A percentile compares a stretch with the other conserved stretches of the same genome.
Conservation (phyloP, 331 rosid species). For the Saraca asoca region DNA sequence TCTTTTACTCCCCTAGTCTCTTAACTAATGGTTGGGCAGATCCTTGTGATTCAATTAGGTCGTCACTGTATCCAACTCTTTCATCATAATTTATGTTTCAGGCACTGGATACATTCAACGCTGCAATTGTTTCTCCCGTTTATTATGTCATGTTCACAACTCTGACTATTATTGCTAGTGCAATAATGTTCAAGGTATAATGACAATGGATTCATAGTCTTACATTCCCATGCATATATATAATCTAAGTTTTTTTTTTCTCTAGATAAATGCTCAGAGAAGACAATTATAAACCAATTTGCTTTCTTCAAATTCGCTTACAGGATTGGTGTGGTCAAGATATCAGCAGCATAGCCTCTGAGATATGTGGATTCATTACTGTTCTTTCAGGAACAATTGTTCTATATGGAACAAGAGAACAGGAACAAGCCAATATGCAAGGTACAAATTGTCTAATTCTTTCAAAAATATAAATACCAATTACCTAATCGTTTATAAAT, state of each 20-base stretch:
- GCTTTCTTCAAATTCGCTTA: slow-evolving; percentile 27
- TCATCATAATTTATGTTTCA: slow-evolving; percentile 42
- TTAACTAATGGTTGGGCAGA: not conserved
- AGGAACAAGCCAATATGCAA: slow-evolving; percentile 62
- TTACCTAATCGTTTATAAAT: slow-evolving; percentile 7
- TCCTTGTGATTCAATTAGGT: not conserved
- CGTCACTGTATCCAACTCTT: not conserved
- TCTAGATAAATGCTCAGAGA: no score
- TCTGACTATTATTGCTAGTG: slow-evolving; percentile 80
- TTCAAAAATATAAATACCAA: slow-evolving; percentile 15
- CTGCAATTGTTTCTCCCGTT: slow-evolving; percentile 86
- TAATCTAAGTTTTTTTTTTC: slow-evolving; percentile 3
- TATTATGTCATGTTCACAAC: slow-evolving; percentile 87
- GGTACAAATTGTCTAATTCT: slow-evolving; percentile 47
- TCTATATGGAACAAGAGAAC: slow-evolving; percentile 79
- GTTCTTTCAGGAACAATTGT: slow-evolving; percentile 89
- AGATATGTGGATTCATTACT: slow-evolving; percentile 88
- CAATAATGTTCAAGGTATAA: slow-evolving; percentile 90
- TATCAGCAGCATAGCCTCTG: slow-evolving; percentile 77
- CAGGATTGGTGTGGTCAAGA: slow-evolving; percentile 97
- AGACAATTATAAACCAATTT: not conserved
- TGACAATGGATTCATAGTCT: slow-evolving; percentile 22
- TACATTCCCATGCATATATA: slow-evolving; percentile 12
- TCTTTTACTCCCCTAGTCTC: slow-evolving; percentile 20
- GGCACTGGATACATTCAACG: slow-evolving; percentile 86